These are phyloP conservation scores for Smallanthus sonchifolius DNA, from an alignment of 129 eudicot genomes.

Conservation along the genomic window DNA sequence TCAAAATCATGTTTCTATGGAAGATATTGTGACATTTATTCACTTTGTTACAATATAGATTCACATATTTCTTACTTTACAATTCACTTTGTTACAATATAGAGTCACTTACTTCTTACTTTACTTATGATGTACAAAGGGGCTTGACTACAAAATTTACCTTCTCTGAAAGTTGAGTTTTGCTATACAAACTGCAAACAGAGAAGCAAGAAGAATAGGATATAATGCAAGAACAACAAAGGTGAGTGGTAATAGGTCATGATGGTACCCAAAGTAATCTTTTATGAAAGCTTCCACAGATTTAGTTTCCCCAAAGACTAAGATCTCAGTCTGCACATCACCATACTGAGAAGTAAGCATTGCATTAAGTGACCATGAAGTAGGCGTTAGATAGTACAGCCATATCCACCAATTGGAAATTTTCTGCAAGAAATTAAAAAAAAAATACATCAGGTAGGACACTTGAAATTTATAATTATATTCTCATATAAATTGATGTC, in stretches of 20 bases:
- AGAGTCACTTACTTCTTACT: constrained; percentile 1
- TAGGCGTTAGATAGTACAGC: constrained; percentile 53
- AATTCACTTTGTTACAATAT: constrained; percentile 1
- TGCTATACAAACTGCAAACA: constrained; percentile 51
- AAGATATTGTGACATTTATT: background rate
- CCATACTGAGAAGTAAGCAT: constrained; percentile 66
- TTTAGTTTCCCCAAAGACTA: constrained; percentile 41
- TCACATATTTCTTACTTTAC: background rate
- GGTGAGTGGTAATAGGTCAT: constrained; percentile 44
- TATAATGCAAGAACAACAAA: constrained; percentile 37
- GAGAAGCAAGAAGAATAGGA: constrained; percentile 56
- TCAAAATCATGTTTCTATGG: background rate
- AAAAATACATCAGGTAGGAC: too few relatives aligned
- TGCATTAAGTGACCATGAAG: constrained; percentile 66
- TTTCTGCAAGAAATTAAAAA: constrained; percentile 31
- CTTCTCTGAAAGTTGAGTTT: constrained; percentile 74
- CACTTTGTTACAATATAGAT: background rate
- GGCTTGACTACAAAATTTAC: constrained; percentile 17
- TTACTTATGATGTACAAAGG: background rate
- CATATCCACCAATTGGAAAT: constrained; percentile 81
- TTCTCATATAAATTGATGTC: background rate
- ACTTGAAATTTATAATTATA: background rate
- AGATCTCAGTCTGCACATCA: constrained; percentile 35
- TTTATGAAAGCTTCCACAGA: constrained; percentile 38
- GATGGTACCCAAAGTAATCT: constrained; percentile 57